Evolutionary conservation across 2,329 filamentous ascomycete genomes (phyloP), one percentile per base, ranked within the genome.

Genomic region (Colletotrichum salicis): DNA sequence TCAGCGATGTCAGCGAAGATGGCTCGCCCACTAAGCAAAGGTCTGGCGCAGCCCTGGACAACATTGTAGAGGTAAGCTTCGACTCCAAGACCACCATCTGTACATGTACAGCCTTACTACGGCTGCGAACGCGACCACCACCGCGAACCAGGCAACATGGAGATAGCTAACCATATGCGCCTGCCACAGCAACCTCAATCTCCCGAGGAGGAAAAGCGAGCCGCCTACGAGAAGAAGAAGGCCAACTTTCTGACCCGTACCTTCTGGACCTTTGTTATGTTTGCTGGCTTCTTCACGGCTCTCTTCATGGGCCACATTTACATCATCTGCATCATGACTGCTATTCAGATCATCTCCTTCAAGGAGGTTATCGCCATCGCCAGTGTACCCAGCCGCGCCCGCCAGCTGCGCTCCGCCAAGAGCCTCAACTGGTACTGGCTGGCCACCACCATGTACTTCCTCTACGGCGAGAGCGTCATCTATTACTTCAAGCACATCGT

Each of bases 401-500:
- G 96, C 79, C 94, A 96, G 80, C 87, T 99, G 73, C 93, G 93
- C 71, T 97, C 97, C 77, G 98, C 96, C 75, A 98, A 98, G 86
- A 95, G 94, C 76, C 86, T 99, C 77, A 98, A 98, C 84, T 99
- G 96, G 96, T 99, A 99, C 83, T 99, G 97, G 86, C 88, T 99
- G 65, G 96, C 95, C n/a, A 94, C 94, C 31, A 97, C 96, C 76
- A 98, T 99, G 96, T 99, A 99, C 87, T 99, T 97, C 78, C 87
- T 99, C 62, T 99, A 99, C 80, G 96, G 96, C 79, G 96, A 99
- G 85, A 98, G 94, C 78, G 96, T 99, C 79, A 97, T 99, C 79
- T 99, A 99, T 86, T 99, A 99, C 85, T 99, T 99, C 85, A 99
- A 99, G 88, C 96, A 99, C 81, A 96, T 99, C 76, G 91, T 99